Evolutionary conservation across 305 asterid genomes (phyloP).

Genomic region (Solanum hybrid): DNA sequence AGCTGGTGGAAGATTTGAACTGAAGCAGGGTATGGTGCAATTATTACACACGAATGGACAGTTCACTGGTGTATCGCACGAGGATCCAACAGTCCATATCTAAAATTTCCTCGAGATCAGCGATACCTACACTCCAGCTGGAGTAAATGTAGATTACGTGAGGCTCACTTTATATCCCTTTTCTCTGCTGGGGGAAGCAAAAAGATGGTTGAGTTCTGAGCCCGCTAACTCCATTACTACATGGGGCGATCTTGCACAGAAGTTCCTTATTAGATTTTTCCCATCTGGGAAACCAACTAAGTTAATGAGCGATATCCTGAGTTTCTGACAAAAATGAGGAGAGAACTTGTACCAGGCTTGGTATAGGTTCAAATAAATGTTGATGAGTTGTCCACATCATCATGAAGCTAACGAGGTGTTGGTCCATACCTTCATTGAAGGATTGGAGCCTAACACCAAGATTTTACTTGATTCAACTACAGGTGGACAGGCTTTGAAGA

Average conservation of each 20-base stretch:
- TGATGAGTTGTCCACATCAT: background rate
- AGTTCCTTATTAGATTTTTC: background rate
- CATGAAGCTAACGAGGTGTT: background rate
- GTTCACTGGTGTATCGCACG: background rate
- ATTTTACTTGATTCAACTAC: background rate
- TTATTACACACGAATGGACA: background rate
- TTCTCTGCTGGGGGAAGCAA: background rate
- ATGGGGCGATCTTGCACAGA: background rate
- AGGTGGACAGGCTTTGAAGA: background rate
- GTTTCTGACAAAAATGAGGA: background rate
- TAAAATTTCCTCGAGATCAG: background rate
- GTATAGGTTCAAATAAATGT: background rate
- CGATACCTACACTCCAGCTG: background rate
- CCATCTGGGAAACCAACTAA: background rate
- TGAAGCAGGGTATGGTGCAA: background rate
- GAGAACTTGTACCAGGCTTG: background rate
- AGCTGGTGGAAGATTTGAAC: background rate
- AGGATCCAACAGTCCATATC: background rate
- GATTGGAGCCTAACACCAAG: background rate
- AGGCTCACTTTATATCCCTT: background rate
- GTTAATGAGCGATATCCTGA: background rate
- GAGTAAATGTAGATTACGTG: background rate
- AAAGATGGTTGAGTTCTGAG: background rate
- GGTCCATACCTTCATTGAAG: background rate
- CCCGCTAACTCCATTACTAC: background rate